A percentile compares a stretch with the other conserved stretches of the same genome.
Evolutionary conservation across 225 moss, liverwort and hornwort species (phyloP).

Genomic region (Polytrichum formosum): DNA sequence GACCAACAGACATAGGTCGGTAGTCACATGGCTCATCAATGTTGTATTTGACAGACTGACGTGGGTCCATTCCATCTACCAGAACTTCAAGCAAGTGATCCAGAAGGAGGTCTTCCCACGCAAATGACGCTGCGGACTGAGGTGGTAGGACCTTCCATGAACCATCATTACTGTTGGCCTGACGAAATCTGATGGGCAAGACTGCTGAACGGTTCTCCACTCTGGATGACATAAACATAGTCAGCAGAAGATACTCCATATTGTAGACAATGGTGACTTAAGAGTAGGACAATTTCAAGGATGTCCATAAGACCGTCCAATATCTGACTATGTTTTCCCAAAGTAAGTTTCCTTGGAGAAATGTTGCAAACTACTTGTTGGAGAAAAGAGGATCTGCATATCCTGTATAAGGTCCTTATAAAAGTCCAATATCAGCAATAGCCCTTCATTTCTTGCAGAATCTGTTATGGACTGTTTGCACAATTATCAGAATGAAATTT

Average conservation of each 20-base stretch:
- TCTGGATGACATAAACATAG: constrained; percentile 25
- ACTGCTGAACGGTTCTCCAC: constrained; percentile 86
- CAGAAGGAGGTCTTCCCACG: constrained; percentile 77
- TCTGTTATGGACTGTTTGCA: too few relatives aligned
- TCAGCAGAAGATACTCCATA: neutral
- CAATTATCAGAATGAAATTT: too few relatives aligned
- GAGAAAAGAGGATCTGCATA: too few relatives aligned
- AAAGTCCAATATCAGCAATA: too few relatives aligned
- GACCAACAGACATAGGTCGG: constrained; percentile 54
- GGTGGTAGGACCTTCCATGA: constrained; percentile 79
- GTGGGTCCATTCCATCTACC: constrained; percentile 63
- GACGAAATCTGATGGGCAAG: constrained; percentile 74
- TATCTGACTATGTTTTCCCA: too few relatives aligned
- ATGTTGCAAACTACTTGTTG: too few relatives aligned
- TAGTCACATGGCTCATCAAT: constrained; percentile 82
- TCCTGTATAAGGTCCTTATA: too few relatives aligned
- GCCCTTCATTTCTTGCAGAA: too few relatives aligned
- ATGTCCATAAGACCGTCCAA: too few relatives aligned
- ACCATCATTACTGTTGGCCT: constrained; percentile 56
- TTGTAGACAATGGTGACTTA: neutral
- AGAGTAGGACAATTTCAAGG: too few relatives aligned
- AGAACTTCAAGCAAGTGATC: constrained; percentile 72
- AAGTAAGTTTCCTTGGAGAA: too few relatives aligned
- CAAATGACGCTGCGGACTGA: constrained; percentile 72
- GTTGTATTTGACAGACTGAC: constrained; percentile 56